phyloP scores from a whole-genome alignment of 2,329 filamentous ascomycete genomes.

The Stemphylium lycopersici region DNA sequence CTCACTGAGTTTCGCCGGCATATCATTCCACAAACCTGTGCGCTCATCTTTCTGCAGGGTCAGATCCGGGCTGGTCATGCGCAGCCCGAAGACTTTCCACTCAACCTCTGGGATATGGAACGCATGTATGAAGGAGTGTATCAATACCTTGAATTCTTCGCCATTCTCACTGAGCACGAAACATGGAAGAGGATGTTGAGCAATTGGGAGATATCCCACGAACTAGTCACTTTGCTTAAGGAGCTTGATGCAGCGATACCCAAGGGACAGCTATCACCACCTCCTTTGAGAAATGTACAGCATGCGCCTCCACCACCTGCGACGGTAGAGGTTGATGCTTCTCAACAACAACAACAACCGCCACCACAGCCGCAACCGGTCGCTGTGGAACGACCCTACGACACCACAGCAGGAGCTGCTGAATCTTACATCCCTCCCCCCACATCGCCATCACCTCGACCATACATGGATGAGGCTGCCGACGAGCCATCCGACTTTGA shows the following conservation, averaged over 20 bases:
- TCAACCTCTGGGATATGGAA: conserved; percentile 98
- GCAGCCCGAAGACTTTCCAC: conserved; percentile 84
- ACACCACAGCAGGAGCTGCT: conserved; percentile 54
- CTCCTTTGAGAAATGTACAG: conserved; percentile 57
- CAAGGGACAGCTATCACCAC: conserved; percentile 64
- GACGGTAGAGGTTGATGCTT: conserved; percentile 21
- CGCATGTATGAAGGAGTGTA: conserved; percentile 93
- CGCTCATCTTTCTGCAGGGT: conserved; percentile 91
- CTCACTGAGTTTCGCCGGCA: conserved; percentile 91
- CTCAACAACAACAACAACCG: conserved; percentile 23
- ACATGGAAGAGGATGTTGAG: conserved; percentile 84
- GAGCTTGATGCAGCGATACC: conserved; percentile 87
- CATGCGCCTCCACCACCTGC: conserved; percentile 43
- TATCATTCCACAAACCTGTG: conserved; percentile 91
- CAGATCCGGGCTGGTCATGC: conserved; percentile 80
- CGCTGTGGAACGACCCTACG: conserved; percentile 70
- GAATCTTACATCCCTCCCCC: conserved; percentile 51
- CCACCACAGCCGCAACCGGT: conserved; percentile 46
- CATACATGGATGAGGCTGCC: conserved; percentile 53
- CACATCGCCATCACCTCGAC: conserved; percentile 48
- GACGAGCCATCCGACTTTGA: conserved; percentile 71
- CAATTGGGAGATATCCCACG: conserved; percentile 89
- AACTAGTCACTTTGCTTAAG: conserved; percentile 84
- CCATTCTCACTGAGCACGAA: conserved; percentile 82
- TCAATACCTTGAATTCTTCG: conserved; percentile 93